A percentile compares a stretch with the other conserved stretches of the same genome.
These are phyloP conservation scores for Panaeolus cyanescens DNA, from an alignment of 768 basidiomycete genomes.

Conservation along the genomic window DNA sequence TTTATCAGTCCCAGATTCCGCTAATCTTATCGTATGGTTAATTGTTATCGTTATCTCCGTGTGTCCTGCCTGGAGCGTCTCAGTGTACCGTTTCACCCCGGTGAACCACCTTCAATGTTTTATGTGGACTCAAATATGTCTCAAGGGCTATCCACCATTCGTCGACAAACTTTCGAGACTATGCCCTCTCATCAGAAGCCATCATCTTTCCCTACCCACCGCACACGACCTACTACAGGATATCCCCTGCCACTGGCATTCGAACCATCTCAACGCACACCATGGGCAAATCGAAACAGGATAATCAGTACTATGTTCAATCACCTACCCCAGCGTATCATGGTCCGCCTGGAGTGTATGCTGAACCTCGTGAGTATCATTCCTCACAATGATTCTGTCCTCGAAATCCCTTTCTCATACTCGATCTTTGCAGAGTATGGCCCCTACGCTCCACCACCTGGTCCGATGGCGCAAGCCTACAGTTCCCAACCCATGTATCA, in stretches of 20 bases:
- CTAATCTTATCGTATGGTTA: neutral
- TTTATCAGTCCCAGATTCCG: neutral
- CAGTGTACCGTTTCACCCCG: neutral
- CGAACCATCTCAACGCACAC: neutral
- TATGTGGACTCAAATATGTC: neutral
- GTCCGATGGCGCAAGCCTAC: neutral
- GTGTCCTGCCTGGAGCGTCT: neutral
- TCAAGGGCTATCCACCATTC: neutral
- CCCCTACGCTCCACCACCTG: neutral
- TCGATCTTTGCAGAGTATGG: neutral
- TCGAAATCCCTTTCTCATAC: neutral
- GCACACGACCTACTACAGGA: neutral
- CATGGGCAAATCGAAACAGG: neutral
- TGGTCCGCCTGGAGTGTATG: neutral
- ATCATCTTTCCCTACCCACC: neutral
- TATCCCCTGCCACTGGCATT: neutral
- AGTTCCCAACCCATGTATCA: neutral
- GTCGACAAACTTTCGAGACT: neutral
- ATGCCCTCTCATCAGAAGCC: neutral
- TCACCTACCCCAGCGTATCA: neutral
- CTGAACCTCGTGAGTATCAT: neutral
- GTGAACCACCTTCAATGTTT: neutral
- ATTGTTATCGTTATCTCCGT: neutral
- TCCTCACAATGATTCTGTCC: neutral
- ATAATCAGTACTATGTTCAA: conserved; percentile 1